phyloP scores from a whole-genome alignment of 176 grass and related monocot species.

The Secale cereale region DNA sequence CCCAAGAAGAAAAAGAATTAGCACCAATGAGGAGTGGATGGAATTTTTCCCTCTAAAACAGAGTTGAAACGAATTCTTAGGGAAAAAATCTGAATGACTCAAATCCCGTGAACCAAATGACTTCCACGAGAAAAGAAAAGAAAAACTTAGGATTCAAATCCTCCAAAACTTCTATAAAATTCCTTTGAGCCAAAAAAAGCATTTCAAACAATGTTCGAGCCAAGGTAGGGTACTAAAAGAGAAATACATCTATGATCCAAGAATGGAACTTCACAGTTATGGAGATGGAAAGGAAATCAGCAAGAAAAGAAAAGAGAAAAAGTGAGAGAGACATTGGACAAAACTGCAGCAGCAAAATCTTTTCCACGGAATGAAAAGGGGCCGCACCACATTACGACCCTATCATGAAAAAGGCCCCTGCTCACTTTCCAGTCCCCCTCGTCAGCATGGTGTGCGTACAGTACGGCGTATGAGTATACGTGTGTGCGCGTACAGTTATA shows the following conservation, averaged over 20 bases:
- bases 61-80: no score
- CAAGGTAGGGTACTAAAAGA: not conserved
- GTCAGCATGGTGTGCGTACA: not conserved
- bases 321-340: not conserved
- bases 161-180: no score
- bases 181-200: no score
- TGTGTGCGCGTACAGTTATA: not conserved
- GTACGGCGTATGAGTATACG: not conserved
- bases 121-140: no score
- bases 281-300: not conserved
- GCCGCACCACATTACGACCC: constrained; percentile 14
- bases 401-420: constrained; percentile 7
- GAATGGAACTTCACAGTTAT: not conserved
- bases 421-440: not conserved
- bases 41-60: no score
- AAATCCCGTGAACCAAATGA: no score
- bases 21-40: no score
- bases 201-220: not conserved
- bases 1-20: no score
- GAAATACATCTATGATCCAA: not conserved
- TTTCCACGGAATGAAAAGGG: not conserved
- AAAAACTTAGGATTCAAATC: no score
- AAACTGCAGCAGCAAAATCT: constrained; percentile 23
- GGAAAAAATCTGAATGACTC: no score
- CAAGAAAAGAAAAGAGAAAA: not conserved